Conservation (phyloP, 78 protist genomes). For the Cyanophora paradoxa region DNA sequence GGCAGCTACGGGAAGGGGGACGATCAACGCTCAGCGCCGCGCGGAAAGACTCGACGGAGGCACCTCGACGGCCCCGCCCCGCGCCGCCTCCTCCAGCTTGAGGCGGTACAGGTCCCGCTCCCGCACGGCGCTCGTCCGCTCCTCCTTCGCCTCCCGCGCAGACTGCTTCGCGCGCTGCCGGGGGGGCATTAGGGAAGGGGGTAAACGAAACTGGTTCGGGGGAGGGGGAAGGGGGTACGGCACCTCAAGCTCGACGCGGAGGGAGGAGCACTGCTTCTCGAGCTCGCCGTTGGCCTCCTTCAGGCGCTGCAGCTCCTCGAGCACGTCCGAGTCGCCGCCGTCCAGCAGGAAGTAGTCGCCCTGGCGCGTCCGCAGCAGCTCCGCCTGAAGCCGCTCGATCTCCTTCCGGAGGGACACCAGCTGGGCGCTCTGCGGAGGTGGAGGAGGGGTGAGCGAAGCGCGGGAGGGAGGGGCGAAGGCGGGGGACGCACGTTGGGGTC, state of each 20-base stretch:
- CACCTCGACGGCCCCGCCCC: too few relatives aligned
- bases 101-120: background rate
- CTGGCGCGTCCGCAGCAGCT: background rate
- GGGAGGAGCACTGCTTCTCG: too few relatives aligned
- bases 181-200: background rate
- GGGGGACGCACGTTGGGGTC: conserved; percentile 12
- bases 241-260: too few relatives aligned
- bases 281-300: conserved; percentile 3
- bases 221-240: too few relatives aligned
- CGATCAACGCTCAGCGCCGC: too few relatives aligned
- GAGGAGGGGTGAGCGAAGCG: background rate
- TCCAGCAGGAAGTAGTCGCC: background rate
- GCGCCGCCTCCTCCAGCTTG: background rate
- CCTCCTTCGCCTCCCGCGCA: background rate
- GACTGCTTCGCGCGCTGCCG: background rate
- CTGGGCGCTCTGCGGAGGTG: conserved; percentile 10
- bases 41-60: too few relatives aligned
- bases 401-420: background rate
- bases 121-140: background rate
- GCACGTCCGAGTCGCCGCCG: background rate
- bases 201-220: background rate
- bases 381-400: background rate
- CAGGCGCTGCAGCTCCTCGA: conserved; percentile 1
- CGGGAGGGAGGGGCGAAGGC: background rate
- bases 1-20: too few relatives aligned